These are phyloP conservation scores for Cystobasidium onofrii DNA, from an alignment of 768 basidiomycete species.

Conservation along the genomic window DNA sequence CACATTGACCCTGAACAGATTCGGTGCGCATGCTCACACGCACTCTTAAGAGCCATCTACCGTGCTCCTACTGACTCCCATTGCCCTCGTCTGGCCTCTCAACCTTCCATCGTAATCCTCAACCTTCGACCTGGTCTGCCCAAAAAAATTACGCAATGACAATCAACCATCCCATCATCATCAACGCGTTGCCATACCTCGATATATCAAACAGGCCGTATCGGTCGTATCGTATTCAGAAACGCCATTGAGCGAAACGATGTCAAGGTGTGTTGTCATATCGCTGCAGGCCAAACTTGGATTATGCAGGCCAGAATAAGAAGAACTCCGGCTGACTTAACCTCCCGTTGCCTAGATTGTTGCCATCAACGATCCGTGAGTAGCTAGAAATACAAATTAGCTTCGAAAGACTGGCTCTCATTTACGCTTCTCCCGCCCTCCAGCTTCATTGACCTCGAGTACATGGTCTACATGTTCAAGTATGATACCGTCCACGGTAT, in stretches of 20 bases:
- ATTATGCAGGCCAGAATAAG: no score
- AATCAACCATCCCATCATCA: background rate
- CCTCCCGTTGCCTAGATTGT: conserved; percentile 52
- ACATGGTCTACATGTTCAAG: conserved; percentile 88
- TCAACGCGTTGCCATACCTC: background rate
- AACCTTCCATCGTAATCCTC: background rate
- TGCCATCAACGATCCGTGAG: conserved; percentile 59
- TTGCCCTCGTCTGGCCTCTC: background rate
- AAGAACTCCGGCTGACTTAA: conserved; percentile 20
- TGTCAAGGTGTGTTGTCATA: conserved; percentile 50
- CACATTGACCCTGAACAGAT: no score
- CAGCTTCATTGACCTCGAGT: conserved; percentile 90
- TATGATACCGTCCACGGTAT: conserved; percentile 70
- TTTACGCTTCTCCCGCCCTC: no score
- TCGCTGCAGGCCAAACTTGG: no score
- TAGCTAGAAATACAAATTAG: no score
- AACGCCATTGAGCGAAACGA: conserved; percentile 72
- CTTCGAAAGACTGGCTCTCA: no score
- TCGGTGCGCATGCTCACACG: background rate
- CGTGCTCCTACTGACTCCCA: background rate
- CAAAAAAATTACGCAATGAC: background rate
- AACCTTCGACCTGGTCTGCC: background rate
- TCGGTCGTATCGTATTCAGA: conserved; percentile 95
- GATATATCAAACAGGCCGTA: conserved; percentile 63
- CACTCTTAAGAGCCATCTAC: background rate